Base-by-base conservation (phyloP, 2,329 filamentous ascomycete genomes). In the Cordyceps fumosorosea region DNA sequence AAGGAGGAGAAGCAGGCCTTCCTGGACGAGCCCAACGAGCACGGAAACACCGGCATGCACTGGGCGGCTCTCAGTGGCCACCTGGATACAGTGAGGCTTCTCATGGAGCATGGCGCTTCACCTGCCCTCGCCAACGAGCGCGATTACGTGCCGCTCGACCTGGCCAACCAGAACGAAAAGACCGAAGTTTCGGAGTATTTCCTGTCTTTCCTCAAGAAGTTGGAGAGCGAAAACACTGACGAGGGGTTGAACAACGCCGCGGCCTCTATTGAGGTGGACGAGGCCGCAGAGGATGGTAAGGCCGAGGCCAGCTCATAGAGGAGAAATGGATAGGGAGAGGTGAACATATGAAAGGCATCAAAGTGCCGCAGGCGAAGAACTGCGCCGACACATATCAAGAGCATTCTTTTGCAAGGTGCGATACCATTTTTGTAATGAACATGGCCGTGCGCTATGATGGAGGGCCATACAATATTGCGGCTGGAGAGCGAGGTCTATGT, bases 31-130 rank as follows among this genome's bases (percentile, higher is more conserved):
- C 80, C 84, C 64, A 99, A 99, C 71, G 80, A 86, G 65, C 88
- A 89, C 52, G 93, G 92, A 51, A 98, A 97, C 77, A 97, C 93
- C 0, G 85, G 91, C 0, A 80, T 99, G 63, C 95, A 99, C 77
- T 98, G 93, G 93, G 93, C 93, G 0, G 90, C 91, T 0, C 78
- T 97, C 61, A 95, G 96, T 60, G 93, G 93, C 1, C 93, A 97
- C 70, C 78, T 98, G 3, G 84, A 88, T 6, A 84, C 87, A 3
- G 91, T 96, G 7, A 90, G 93, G 77, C 76, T 86, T 0, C 81
- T 99, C 14, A 80, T 96, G 2, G 85, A 87, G 51, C 80, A 85
- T 3, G 92, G 91, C 2, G 92, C 92, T 1, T 88, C 91, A 63
- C 87, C 92, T 5, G 86, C 86, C 12, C 78, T 91, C 37, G 87